These are phyloP conservation scores for Adenanthera pavonina DNA, from an alignment of 306 rosid genomes.

Conservation along the genomic window DNA sequence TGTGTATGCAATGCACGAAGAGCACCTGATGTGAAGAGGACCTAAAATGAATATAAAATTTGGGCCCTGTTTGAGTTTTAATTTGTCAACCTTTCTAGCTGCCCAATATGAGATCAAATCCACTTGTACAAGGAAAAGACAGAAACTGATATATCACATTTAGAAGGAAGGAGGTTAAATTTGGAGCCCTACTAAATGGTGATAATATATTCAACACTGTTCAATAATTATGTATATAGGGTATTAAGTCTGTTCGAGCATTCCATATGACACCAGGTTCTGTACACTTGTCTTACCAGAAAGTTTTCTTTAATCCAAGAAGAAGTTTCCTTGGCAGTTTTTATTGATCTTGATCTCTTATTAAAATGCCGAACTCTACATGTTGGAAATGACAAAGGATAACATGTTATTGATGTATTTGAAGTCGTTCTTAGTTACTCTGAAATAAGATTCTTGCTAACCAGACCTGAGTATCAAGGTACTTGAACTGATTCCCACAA, in stretches of 20 bases:
- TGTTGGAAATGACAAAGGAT: slow-evolving; percentile 17
- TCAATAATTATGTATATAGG: not conserved
- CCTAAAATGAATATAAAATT: not conserved
- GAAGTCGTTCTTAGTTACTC: slow-evolving; percentile 27
- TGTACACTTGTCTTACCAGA: not conserved
- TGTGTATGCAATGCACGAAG: not conserved
- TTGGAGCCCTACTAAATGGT: not conserved
- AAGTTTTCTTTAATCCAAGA: slow-evolving; percentile 7
- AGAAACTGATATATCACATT: not conserved
- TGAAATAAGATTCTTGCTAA: slow-evolving; percentile 12
- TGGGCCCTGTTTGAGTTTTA: not conserved
- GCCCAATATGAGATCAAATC: slow-evolving; percentile 1
- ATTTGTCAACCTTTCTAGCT: slow-evolving; percentile 11
- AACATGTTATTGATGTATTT: not conserved
- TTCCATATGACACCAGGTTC: not conserved
- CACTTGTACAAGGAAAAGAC: not conserved
- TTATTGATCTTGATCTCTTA: not conserved
- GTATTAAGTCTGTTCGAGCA: not conserved
- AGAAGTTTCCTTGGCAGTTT: slow-evolving; percentile 1
- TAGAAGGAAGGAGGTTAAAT: not conserved
- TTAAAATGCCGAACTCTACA: slow-evolving; percentile 2
- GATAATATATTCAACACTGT: not conserved
- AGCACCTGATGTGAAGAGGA: not conserved
- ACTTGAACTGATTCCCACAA: not conserved
- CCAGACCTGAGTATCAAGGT: slow-evolving; percentile 19